phyloP scores from a whole-genome alignment of 2,329 filamentous ascomycete genomes.

The Paecilomyces sp. region DNA sequence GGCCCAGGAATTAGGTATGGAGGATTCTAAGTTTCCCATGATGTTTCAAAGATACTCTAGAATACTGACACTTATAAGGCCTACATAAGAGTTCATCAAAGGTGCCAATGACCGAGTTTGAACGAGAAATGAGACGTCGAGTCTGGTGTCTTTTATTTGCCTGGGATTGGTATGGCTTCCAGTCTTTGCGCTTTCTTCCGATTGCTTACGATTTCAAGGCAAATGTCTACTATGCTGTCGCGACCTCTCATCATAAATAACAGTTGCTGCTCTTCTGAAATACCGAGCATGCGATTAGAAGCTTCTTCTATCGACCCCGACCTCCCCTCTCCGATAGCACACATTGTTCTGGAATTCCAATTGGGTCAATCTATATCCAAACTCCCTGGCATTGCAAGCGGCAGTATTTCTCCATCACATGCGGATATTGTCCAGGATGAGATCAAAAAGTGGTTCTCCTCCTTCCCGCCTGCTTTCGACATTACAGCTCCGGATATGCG shows the following conservation, averaged over 20 bases:
- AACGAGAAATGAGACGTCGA: conserved; percentile 41
- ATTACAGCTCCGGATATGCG: conserved; percentile 35
- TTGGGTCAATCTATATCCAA: conserved; percentile 25
- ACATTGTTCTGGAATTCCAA: conserved; percentile 36
- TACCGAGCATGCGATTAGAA: conserved; percentile 35
- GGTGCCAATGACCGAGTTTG: conserved; percentile 36
- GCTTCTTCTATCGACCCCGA: conserved; percentile 20
- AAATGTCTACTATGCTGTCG: conserved; percentile 38
- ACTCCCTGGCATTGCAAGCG: conserved; percentile 9
- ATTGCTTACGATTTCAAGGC: conserved; percentile 16
- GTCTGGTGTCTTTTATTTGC: conserved; percentile 41
- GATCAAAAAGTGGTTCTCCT: conserved; percentile 38
- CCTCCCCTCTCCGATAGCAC: conserved; percentile 37
- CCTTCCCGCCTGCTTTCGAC: conserved; percentile 36
- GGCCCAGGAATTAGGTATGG: conserved; percentile 43
- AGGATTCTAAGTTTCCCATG: not conserved
- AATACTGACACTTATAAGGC: conserved; percentile 3
- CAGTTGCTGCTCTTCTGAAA: conserved; percentile 29
- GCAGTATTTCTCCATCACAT: conserved; percentile 6
- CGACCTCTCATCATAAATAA: conserved; percentile 40
- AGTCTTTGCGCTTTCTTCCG: not conserved
- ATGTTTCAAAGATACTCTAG: not conserved
- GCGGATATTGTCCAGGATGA: conserved; percentile 22
- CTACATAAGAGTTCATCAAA: conserved; percentile 32
- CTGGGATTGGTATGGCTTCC: conserved; percentile 39